Evolutionary conservation across 176 grass and related monocot genomes (phyloP), one percentile per base, ranked within the genome.

Genomic region (Eragrostis curvula): DNA sequence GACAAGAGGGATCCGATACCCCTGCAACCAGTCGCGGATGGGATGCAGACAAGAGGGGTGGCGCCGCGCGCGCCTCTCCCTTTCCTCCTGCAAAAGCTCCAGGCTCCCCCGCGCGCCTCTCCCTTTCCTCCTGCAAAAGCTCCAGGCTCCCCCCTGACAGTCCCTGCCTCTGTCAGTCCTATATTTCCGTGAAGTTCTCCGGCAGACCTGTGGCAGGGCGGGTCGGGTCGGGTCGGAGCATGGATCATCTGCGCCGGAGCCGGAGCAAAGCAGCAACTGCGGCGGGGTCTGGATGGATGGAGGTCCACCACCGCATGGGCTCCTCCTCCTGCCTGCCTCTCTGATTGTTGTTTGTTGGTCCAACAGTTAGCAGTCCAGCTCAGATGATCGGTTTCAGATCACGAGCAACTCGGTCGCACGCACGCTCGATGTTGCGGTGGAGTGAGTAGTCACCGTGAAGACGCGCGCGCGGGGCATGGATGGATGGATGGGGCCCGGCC

Each of bases 151-250:
- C 58, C 32, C 50, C 81, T 80, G 81, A 52, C 81, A 61, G 61
- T 42, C 10, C 18, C 48, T 67, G 78, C 8, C 16, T 5, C 56
- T 24, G 53, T 24, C 70, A 43, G 74, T 49, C 59, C 58, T 46
- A 23, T 70, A 81, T 71, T 85, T 71, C 77, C 65, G 79, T 55
- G 85, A 44, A 45, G 56, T 53, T 44, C 53, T 82, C 39, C 29
- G 12, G 65, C 76, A 50, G 59, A n/a, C 48, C 2, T 11, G 57
- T 21, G 25, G 25, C 76, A 79, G 60, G 76, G 15, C 76, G 50
- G 60, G 74, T 7, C 23, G 21, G 20, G 17, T n/a, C n/a, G n/a
- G 45, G 60, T n/a, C 25, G 43, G 24, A 9, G 75, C 42, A 32
- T 9, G 59, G 61, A 78, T 79, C 60, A 8, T 36, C 60, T 66